Evolutionary conservation across 108 stramenopile genomes (phyloP).

Genomic region (Nitzschia sp.): DNA sequence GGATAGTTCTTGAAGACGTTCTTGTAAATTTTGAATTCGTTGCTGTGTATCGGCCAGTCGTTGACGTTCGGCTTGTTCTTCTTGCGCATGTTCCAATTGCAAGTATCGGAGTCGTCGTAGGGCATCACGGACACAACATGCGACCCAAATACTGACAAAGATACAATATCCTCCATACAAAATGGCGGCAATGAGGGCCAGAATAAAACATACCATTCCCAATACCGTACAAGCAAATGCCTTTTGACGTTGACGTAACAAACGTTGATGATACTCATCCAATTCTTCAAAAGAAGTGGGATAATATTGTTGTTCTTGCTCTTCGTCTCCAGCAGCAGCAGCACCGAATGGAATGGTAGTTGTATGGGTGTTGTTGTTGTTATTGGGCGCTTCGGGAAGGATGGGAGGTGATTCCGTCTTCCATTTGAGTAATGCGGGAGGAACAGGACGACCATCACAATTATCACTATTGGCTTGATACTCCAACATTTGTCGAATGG

Average conservation of each 20-base stretch:
- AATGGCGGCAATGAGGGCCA: not conserved
- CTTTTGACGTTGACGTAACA: not conserved
- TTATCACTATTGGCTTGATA: not conserved
- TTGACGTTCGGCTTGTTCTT: not conserved
- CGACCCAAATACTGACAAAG: constrained; percentile 18
- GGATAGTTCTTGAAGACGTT: not conserved
- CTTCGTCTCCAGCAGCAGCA: not conserved
- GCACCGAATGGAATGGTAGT: not conserved
- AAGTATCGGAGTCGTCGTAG: constrained; percentile 5
- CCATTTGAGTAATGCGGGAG: constrained; percentile 14
- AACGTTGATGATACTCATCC: not conserved
- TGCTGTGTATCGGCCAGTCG: constrained; percentile 2
- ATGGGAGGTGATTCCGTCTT: constrained; percentile 12
- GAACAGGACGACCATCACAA: constrained; percentile 4
- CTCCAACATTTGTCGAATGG: constrained; percentile 17
- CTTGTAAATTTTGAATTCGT: not conserved
- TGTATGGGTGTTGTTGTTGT: not conserved
- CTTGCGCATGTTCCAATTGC: not conserved
- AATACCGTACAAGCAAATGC: not conserved
- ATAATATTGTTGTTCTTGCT: not conserved
- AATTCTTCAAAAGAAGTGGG: constrained; percentile 12
- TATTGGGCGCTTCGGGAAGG: not conserved
- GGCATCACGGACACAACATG: constrained; percentile 20
- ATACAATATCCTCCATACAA: constrained; percentile 11
- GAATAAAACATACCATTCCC: constrained; percentile 10